Evolutionary conservation across 164 flowering plant genomes (phyloP).

Genomic region (Vitis riparia): DNA sequence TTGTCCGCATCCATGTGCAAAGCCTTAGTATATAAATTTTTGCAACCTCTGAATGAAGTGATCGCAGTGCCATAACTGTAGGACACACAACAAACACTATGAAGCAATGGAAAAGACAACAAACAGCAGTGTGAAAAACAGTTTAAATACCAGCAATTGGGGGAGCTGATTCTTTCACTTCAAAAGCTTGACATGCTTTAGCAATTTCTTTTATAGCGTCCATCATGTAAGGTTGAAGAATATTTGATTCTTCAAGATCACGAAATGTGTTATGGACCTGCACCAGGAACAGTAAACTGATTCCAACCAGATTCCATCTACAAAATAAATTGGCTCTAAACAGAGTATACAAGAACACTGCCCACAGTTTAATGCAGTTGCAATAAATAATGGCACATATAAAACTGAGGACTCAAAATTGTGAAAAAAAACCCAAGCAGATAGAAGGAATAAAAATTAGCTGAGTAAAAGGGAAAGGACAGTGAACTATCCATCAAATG

Average conservation of each 20-base stretch:
- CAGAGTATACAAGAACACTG: neutral
- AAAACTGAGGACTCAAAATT: too few species aligned
- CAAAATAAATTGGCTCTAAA: neutral
- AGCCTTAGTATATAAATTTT: constrained; percentile 85
- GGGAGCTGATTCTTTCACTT: constrained; percentile 92
- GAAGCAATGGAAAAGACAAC: constrained; percentile 7
- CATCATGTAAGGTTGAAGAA: constrained; percentile 75
- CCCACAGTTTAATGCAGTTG: too few species aligned
- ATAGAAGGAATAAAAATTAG: too few species aligned
- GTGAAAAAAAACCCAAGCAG: too few species aligned
- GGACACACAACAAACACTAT: constrained; percentile 12
- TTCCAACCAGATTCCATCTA: neutral
- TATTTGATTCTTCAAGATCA: constrained; percentile 87
- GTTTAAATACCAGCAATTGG: constrained; percentile 64
- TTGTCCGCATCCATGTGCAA: constrained; percentile 91
- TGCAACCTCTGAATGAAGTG: constrained; percentile 71
- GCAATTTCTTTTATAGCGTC: constrained; percentile 77
- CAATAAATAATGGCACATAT: too few species aligned
- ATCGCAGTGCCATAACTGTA: constrained; percentile 64
- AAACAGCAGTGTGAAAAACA: constrained; percentile 2
- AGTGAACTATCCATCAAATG: too few species aligned
- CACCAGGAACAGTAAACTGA: constrained; percentile 15
- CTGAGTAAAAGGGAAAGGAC: too few species aligned
- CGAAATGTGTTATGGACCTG: constrained; percentile 78
- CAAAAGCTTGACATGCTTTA: constrained; percentile 81